phyloP scores from a whole-genome alignment of 2,329 filamentous ascomycete genomes.

The Aschersonia sp. region DNA sequence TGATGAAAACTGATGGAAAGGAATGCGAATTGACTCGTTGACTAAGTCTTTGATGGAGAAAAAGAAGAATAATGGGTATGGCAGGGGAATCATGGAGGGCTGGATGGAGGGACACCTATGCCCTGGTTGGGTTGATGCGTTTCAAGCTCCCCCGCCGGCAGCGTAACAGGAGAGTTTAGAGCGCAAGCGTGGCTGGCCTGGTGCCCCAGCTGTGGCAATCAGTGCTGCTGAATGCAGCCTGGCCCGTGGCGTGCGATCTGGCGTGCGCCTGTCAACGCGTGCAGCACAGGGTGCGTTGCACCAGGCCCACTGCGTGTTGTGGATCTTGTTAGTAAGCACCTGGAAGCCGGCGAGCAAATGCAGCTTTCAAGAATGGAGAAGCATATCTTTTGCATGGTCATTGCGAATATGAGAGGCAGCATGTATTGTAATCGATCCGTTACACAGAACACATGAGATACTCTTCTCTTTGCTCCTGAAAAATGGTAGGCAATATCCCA shows the following conservation, averaged over 20 bases:
- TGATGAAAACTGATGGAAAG: slow-evolving; percentile 13
- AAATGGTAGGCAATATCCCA: slow-evolving; percentile 1
- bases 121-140: slow-evolving; percentile 3
- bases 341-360: too few species aligned
- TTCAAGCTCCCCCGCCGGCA: slow-evolving; percentile 8
- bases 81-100: not conserved
- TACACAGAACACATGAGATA: too few species aligned
- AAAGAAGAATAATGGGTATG: slow-evolving; percentile 2
- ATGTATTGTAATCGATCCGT: too few species aligned
- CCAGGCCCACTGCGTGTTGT: not conserved
- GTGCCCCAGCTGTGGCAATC: too few species aligned
- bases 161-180: not conserved
- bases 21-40: not conserved
- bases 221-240: slow-evolving; percentile 2
- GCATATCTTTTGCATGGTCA: too few species aligned
- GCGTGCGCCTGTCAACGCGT: not conserved
- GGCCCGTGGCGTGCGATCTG: not conserved
- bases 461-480: not conserved
- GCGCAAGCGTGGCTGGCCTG: too few species aligned
- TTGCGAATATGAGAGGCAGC: too few species aligned
- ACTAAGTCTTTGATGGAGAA: not conserved
- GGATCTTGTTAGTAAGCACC: not conserved
- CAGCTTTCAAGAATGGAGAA: too few species aligned
- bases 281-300: not conserved
- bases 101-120: slow-evolving; percentile 8